These are phyloP conservation scores for Apiospora pterosperma DNA, from an alignment of 2,329 filamentous ascomycete species.

Conservation along the genomic window DNA sequence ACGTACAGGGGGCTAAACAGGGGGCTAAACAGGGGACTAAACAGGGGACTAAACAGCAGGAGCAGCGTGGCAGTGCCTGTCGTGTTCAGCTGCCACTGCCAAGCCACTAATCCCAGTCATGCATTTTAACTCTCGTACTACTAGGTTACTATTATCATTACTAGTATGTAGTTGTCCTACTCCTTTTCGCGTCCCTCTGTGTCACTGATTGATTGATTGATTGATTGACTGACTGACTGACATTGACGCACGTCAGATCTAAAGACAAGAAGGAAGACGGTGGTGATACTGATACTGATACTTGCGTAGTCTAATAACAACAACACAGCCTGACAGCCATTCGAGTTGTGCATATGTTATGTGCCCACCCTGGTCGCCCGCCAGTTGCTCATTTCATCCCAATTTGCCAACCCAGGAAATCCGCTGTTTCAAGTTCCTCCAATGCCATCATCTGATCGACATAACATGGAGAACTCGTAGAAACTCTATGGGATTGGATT, in stretches of 20 bases:
- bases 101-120: background rate
- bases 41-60: background rate
- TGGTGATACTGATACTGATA: no score
- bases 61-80: background rate
- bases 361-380: no score
- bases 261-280: slow-evolving; percentile 1
- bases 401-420: background rate
- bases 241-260: background rate
- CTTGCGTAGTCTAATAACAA: no score
- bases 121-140: background rate
- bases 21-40: background rate
- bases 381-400: background rate
- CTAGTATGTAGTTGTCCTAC: no score
- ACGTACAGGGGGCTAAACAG: background rate
- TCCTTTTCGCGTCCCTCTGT: no score
- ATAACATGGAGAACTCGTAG: background rate
- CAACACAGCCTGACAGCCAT: no score
- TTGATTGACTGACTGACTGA: no score
- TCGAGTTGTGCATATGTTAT: no score
- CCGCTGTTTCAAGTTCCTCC: background rate
- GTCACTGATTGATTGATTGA: background rate
- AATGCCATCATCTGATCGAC: background rate
- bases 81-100: background rate
- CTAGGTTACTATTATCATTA: no score
- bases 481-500: background rate